A percentile compares a stretch with the other conserved stretches of the same genome.
Evolutionary conservation across 805 yeast species (phyloP).

Genomic region (Wickerhamiella shivajii): DNA sequence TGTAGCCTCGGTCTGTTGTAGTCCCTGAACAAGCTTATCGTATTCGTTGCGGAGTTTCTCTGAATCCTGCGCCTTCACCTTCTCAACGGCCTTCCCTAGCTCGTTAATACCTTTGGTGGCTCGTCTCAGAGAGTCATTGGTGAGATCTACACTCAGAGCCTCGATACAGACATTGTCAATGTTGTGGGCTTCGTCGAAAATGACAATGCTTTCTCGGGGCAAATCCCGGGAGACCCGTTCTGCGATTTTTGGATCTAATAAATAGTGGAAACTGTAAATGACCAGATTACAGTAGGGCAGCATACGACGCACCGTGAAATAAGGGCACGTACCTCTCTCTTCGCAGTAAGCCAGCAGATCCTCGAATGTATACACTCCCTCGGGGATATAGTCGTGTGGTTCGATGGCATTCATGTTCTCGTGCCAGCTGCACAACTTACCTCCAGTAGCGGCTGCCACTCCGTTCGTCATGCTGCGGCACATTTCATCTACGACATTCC

Average conservation of each 20-base stretch:
- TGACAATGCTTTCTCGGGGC: conserved; percentile 83
- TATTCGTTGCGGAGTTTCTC: conserved; percentile 79
- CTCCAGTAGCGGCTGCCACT: conserved; percentile 50
- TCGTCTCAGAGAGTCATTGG: conserved; percentile 72
- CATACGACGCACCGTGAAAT: conserved; percentile 96
- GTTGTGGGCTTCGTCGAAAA: conserved; percentile 97
- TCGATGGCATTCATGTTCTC: conserved; percentile 78
- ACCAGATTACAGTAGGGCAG: conserved; percentile 79
- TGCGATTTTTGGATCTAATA: conserved; percentile 92
- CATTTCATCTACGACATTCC: conserved; percentile 86
- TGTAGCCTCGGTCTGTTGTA: conserved; percentile 45
- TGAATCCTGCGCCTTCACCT: conserved; percentile 70
- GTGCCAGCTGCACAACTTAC: conserved; percentile 69
- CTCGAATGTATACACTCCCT: conserved; percentile 92
- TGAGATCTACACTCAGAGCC: conserved; percentile 77
- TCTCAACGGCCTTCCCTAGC: conserved; percentile 67
- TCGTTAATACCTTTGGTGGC: conserved; percentile 81
- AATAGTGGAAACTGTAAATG: conserved; percentile 91
- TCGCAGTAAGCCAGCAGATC: conserved; percentile 64
- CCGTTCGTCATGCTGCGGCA: conserved; percentile 94
- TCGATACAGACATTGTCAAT: conserved; percentile 98
- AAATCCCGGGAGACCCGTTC: conserved; percentile 87
- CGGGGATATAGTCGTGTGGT: conserved; percentile 77
- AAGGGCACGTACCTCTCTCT: conserved; percentile 76
- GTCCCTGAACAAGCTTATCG: conserved; percentile 77